Conservation (phyloP, 2,329 filamentous ascomycete genomes). For the Aulographum hederae region DNA sequence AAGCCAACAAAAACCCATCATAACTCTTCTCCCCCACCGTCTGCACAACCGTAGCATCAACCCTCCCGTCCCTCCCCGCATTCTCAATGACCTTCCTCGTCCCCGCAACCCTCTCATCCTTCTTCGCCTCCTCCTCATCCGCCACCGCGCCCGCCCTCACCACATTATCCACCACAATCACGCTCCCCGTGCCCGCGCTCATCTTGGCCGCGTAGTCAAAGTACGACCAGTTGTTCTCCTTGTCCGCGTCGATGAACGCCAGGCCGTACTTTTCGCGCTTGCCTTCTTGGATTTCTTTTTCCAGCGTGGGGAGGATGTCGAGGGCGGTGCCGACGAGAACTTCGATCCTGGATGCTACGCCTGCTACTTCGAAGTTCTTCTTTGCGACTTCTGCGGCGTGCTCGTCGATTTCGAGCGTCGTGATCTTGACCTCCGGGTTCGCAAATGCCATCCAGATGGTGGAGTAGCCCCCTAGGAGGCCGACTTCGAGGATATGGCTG, state of each 20-base stretch:
- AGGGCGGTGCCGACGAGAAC: slow-evolving; percentile 26
- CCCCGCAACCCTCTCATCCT: slow-evolving; percentile 13
- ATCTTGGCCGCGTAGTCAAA: slow-evolving; percentile 27
- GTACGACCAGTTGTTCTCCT: slow-evolving; percentile 30
- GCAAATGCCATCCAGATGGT: slow-evolving; percentile 31
- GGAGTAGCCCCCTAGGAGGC: slow-evolving; percentile 35
- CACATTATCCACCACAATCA: slow-evolving; percentile 33
- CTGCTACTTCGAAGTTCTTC: slow-evolving; percentile 23
- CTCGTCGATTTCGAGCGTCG: slow-evolving; percentile 31
- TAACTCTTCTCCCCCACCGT: slow-evolving; percentile 29
- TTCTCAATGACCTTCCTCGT: slow-evolving; percentile 22
- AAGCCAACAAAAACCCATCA: slow-evolving; percentile 25
- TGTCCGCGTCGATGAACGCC: slow-evolving; percentile 35
- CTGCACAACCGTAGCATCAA: slow-evolving; percentile 25
- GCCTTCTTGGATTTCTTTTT: slow-evolving; percentile 20
- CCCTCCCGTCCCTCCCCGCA: slow-evolving; percentile 21
- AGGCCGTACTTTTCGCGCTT: slow-evolving; percentile 27
- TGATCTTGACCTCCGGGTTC: slow-evolving; percentile 22
- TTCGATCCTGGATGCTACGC: slow-evolving; percentile 23
- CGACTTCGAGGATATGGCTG: slow-evolving; percentile 30
- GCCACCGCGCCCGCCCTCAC: slow-evolving; percentile 22
- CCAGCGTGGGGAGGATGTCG: slow-evolving; percentile 23
- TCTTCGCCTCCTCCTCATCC: slow-evolving; percentile 8
- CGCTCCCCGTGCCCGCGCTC: slow-evolving; percentile 17
- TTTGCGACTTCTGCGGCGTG: slow-evolving; percentile 28